Percentiles rank a stretch among this genome's conserved stretches.
Conservation (phyloP, 2,329 filamentous ascomycete genomes). For the Pseudogymnoascus sp. region DNA sequence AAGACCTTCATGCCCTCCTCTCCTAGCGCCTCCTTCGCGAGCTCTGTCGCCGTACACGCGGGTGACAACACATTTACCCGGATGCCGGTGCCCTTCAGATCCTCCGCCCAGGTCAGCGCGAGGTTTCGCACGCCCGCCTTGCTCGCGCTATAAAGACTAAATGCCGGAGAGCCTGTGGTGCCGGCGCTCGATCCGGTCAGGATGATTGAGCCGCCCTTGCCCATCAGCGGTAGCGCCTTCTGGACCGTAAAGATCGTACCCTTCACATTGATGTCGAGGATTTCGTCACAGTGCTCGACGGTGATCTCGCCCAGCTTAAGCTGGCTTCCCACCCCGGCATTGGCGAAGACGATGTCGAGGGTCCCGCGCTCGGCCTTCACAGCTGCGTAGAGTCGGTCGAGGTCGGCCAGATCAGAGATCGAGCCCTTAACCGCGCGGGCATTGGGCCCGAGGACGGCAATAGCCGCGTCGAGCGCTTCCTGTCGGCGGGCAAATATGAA, state of each 20-base stretch:
- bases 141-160: slow-evolving; percentile 18
- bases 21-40: slow-evolving; percentile 15
- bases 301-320: slow-evolving; percentile 19
- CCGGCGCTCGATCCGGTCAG: slow-evolving; percentile 18
- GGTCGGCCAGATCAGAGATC: slow-evolving; percentile 17
- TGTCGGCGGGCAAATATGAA: slow-evolving; percentile 18
- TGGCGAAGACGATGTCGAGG: slow-evolving; percentile 21
- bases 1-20: slow-evolving; percentile 16
- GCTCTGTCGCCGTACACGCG: slow-evolving; percentile 19
- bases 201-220: slow-evolving; percentile 18
- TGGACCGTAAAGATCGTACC: slow-evolving; percentile 31
- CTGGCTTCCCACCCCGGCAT: slow-evolving; percentile 17
- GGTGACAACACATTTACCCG: slow-evolving; percentile 20
- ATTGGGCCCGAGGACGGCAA: slow-evolving; percentile 16
- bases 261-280: slow-evolving; percentile 29
- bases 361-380: slow-evolving; percentile 20
- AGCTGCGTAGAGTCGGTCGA: slow-evolving; percentile 19
- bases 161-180: slow-evolving; percentile 16
- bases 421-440: slow-evolving; percentile 18
- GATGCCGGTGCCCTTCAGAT: slow-evolving; percentile 18
- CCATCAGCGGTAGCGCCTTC: slow-evolving; percentile 22
- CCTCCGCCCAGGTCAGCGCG: slow-evolving; percentile 14
- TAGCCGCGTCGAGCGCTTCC: slow-evolving; percentile 16
- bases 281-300: slow-evolving; percentile 19
- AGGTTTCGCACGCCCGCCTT: slow-evolving; percentile 19